phyloP scores from a whole-genome alignment of 345 rosid genomes.

The Laguncularia racemosa region DNA sequence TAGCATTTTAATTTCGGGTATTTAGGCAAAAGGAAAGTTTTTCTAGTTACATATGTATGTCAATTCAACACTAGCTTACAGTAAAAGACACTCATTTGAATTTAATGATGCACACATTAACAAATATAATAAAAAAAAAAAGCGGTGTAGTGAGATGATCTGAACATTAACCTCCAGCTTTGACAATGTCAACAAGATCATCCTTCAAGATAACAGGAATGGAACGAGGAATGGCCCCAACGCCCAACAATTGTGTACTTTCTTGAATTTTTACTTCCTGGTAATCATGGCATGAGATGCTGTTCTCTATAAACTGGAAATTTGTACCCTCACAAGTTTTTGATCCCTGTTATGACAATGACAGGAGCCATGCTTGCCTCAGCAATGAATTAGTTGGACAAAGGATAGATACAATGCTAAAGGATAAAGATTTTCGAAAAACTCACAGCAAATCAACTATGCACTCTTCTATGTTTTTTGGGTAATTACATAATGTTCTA shows the following conservation, averaged over 20 bases:
- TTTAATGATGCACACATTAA: background rate
- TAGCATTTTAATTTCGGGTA: no score
- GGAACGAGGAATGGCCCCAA: conserved; percentile 94
- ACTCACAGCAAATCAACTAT: background rate
- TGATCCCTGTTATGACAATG: conserved; percentile 40
- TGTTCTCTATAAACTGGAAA: conserved; percentile 60
- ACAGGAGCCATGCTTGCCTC: background rate
- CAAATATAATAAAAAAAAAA: conserved; percentile 5
- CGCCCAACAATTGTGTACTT: conserved; percentile 79
- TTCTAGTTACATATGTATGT: no score
- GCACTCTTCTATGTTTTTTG: no score
- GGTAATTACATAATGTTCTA: no score
- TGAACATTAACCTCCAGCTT: conserved; percentile 79
- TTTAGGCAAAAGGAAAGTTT: no score
- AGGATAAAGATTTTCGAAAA: background rate
- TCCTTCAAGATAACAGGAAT: conserved; percentile 67
- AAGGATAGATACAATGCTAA: background rate
- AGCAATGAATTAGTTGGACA: no score
- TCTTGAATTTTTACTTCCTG: conserved; percentile 97
- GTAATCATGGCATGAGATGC: conserved; percentile 72
- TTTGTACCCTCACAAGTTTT: conserved; percentile 72
- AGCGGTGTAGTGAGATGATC: conserved; percentile 1
- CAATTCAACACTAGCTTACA: background rate
- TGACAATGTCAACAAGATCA: conserved; percentile 92
- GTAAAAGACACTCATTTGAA: background rate